phyloP scores from a whole-genome alignment of 2,329 filamentous ascomycete genomes.

The Xylariaceae sp. region DNA sequence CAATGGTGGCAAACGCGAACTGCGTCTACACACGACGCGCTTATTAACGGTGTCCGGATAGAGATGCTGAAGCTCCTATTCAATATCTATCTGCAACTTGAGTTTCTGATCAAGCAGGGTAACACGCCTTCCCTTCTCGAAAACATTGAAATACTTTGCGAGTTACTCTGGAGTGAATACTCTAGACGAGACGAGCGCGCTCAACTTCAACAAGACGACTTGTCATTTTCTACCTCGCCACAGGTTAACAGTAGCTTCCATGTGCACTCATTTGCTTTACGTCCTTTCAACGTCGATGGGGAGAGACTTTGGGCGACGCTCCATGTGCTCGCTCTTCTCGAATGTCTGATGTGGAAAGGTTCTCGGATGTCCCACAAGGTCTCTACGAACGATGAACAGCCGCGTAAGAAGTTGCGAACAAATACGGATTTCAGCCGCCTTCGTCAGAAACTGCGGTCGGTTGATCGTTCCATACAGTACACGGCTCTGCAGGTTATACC shows the following conservation, averaged over 20 bases:
- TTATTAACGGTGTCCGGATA: slow-evolving; percentile 67
- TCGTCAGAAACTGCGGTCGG: slow-evolving; percentile 50
- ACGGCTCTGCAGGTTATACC: slow-evolving; percentile 61
- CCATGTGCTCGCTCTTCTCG: slow-evolving; percentile 61
- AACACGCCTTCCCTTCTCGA: slow-evolving; percentile 44
- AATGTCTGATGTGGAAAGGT: slow-evolving; percentile 47
- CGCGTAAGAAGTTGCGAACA: slow-evolving; percentile 56
- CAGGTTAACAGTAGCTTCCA: slow-evolving; percentile 49
- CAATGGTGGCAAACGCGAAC: slow-evolving; percentile 78
- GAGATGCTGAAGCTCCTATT: slow-evolving; percentile 77
- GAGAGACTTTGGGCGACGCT: slow-evolving; percentile 65
- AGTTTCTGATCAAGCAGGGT: slow-evolving; percentile 54
- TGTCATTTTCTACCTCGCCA: slow-evolving; percentile 59
- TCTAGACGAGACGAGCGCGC: slow-evolving; percentile 69
- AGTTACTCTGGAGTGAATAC: slow-evolving; percentile 79
- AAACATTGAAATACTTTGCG: slow-evolving; percentile 66
- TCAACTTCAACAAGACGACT: slow-evolving; percentile 76
- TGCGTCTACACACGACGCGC: slow-evolving; percentile 58
- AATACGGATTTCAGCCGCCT: slow-evolving; percentile 49
- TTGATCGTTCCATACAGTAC: slow-evolving; percentile 47
- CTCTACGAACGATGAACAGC: slow-evolving; percentile 45
- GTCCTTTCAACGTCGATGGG: slow-evolving; percentile 54
- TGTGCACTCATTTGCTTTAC: slow-evolving; percentile 55
- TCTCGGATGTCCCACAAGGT: slow-evolving; percentile 28
- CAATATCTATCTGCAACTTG: slow-evolving; percentile 64